Conservation (phyloP, 768 basidiomycete genomes). For the Agaricus sinodeliciosus region DNA sequence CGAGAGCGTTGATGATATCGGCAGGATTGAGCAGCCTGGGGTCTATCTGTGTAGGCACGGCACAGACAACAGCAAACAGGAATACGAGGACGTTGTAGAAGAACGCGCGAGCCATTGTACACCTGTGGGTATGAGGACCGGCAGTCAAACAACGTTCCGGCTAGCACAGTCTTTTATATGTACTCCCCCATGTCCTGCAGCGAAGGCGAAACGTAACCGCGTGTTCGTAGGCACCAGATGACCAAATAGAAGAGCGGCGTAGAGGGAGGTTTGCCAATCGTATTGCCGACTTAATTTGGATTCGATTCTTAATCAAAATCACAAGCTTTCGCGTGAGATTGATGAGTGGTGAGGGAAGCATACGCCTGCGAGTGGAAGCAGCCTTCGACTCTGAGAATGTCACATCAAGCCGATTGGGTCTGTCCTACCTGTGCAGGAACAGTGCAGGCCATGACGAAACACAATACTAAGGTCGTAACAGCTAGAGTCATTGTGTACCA, state of each 20-base stretch:
- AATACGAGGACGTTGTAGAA: constrained; percentile 21
- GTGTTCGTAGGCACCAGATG: neutral
- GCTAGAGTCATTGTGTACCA: too few species aligned
- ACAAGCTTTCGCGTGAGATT: constrained; percentile 5
- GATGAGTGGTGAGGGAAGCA: too few species aligned
- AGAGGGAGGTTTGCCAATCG: neutral
- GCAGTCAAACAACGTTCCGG: neutral
- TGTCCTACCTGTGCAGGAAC: too few species aligned
- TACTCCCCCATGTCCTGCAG: too few species aligned
- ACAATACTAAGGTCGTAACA: too few species aligned
- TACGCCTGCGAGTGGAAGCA: too few species aligned
- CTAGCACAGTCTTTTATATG: neutral
- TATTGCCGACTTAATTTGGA: neutral
- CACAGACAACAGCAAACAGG: constrained; percentile 19
- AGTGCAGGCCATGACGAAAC: too few species aligned
- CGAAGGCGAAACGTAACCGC: too few species aligned
- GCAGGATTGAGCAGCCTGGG: constrained; percentile 16
- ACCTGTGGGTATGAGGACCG: neutral
- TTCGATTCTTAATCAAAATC: neutral
- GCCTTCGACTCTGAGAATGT: too few species aligned
- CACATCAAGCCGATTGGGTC: too few species aligned
- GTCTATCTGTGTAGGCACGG: constrained; percentile 12
- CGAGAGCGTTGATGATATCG: constrained; percentile 31
- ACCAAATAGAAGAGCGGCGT: neutral
- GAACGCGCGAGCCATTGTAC: constrained; percentile 11